A percentile compares a stretch with the other conserved stretches of the same genome.
These are phyloP conservation scores for Penicillium cosmopolitanum DNA, from an alignment of 495 filamentous ascomycete genomes.

Conservation along the genomic window DNA sequence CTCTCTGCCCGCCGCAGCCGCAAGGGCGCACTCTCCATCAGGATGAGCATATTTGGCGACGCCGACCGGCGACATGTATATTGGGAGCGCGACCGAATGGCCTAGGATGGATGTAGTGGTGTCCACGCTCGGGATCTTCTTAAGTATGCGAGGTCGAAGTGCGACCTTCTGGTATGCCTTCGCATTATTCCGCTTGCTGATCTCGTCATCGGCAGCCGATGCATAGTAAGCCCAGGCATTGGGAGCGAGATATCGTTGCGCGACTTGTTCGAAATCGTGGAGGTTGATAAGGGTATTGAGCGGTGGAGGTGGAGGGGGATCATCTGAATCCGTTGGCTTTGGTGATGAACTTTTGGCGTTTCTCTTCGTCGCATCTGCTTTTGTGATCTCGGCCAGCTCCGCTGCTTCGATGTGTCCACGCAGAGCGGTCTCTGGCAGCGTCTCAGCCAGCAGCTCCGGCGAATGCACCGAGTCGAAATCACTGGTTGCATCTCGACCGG, in stretches of 20 bases:
- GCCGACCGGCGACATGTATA: slow-evolving; percentile 79
- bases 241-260: slow-evolving; percentile 51
- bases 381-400: slow-evolving; percentile 1
- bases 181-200: slow-evolving; percentile 81
- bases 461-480: slow-evolving; percentile 85
- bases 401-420: slow-evolving; percentile 27
- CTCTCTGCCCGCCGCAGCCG: slow-evolving; percentile 71
- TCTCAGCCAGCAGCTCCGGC: slow-evolving; percentile 50
- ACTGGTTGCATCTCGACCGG: slow-evolving; percentile 83
- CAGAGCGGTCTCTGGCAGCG: slow-evolving; percentile 25
- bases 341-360: neutral
- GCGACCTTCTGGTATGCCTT: slow-evolving; percentile 78
- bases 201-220: slow-evolving; percentile 84
- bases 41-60: slow-evolving; percentile 80
- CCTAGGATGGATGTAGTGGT: slow-evolving; percentile 77
- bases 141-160: slow-evolving; percentile 76
- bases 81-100: slow-evolving; percentile 66
- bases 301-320: slow-evolving; percentile 54
- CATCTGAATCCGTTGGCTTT: neutral
- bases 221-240: slow-evolving; percentile 90
- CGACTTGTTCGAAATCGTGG: slow-evolving; percentile 67
- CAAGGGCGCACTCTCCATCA: slow-evolving; percentile 77
- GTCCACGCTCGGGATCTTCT: slow-evolving; percentile 72
- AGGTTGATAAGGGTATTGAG: slow-evolving; percentile 63
- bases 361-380: neutral